phyloP scores from a whole-genome alignment of 2,329 filamentous ascomycete species.

The Sordariomycetes sp. region DNA sequence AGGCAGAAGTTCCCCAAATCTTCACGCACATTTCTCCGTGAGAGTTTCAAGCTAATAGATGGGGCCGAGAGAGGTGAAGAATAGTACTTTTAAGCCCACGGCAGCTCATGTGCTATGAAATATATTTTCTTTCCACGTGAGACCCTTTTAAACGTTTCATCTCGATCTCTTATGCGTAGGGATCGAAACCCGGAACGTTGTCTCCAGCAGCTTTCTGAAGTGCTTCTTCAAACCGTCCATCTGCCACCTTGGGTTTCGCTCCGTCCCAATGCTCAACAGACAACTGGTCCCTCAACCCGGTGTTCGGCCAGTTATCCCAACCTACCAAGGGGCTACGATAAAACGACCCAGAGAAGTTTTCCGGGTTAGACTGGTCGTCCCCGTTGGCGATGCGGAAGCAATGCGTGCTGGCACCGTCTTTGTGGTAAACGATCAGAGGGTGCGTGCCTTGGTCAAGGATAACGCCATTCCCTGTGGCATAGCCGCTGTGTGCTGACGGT shows the following conservation, averaged over 20 bases:
- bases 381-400: slow-evolving; percentile 18
- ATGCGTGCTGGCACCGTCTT: slow-evolving; percentile 16
- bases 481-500: slow-evolving; percentile 16
- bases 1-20: too few relatives aligned
- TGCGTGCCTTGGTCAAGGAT: slow-evolving; percentile 10
- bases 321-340: slow-evolving; percentile 15
- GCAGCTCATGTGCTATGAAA: too few relatives aligned
- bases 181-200: slow-evolving; percentile 19
- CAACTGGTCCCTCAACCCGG: slow-evolving; percentile 11
- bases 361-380: slow-evolving; percentile 12
- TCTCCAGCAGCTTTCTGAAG: slow-evolving; percentile 14
- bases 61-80: too few relatives aligned
- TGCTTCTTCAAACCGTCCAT: slow-evolving; percentile 13
- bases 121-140: too few relatives aligned
- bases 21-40: too few relatives aligned
- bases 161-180: too few relatives aligned
- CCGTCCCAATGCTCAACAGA: too few relatives aligned
- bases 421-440: slow-evolving; percentile 18
- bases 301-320: slow-evolving; percentile 17
- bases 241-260: too few relatives aligned
- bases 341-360: slow-evolving; percentile 15
- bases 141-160: too few relatives aligned
- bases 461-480: slow-evolving; percentile 11
- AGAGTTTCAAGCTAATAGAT: too few relatives aligned
- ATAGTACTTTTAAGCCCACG: too few relatives aligned